These are phyloP conservation scores for Bertia moriformis DNA, from an alignment of 2,329 filamentous ascomycete species.

Conservation along the genomic window DNA sequence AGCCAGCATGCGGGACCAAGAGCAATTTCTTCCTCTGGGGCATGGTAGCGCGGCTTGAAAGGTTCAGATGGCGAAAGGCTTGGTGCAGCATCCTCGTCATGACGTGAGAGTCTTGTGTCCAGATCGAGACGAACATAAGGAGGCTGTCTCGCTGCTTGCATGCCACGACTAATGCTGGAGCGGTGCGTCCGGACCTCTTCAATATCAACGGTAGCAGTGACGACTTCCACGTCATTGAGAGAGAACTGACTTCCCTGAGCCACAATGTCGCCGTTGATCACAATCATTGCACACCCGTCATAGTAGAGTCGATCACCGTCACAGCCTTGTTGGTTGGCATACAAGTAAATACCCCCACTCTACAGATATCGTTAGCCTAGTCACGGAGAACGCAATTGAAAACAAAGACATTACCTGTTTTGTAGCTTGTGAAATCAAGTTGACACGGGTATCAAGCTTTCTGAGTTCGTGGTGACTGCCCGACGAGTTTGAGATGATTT, in stretches of 20 bases:
- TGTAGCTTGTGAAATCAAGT: constrained; percentile 53
- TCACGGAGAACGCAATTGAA: neutral
- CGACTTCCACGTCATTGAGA: constrained; percentile 49
- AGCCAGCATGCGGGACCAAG: constrained; percentile 44
- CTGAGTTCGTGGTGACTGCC: constrained; percentile 46
- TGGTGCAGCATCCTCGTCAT: constrained; percentile 14
- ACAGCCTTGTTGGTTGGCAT: constrained; percentile 49
- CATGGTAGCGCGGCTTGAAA: constrained; percentile 2
- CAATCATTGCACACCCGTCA: constrained; percentile 43
- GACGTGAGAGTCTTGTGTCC: constrained; percentile 25
- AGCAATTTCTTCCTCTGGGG: constrained; percentile 43
- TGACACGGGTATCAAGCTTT: constrained; percentile 49
- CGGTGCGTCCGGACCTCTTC: constrained; percentile 43
- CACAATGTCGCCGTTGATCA: constrained; percentile 46
- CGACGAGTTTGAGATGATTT: constrained; percentile 58
- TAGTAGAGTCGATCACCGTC: constrained; percentile 44
- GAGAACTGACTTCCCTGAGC: constrained; percentile 55
- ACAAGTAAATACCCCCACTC: constrained; percentile 27
- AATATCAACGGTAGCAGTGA: constrained; percentile 51
- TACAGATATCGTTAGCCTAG: no score
- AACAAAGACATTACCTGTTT: constrained; percentile 21
- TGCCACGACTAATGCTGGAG: constrained; percentile 5
- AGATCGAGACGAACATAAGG: constrained; percentile 21
- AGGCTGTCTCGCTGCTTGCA: constrained; percentile 11
- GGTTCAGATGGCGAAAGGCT: neutral